These are phyloP conservation scores for Trichophyton equinum DNA, from an alignment of 2,329 filamentous ascomycete genomes.

Conservation along the genomic window DNA sequence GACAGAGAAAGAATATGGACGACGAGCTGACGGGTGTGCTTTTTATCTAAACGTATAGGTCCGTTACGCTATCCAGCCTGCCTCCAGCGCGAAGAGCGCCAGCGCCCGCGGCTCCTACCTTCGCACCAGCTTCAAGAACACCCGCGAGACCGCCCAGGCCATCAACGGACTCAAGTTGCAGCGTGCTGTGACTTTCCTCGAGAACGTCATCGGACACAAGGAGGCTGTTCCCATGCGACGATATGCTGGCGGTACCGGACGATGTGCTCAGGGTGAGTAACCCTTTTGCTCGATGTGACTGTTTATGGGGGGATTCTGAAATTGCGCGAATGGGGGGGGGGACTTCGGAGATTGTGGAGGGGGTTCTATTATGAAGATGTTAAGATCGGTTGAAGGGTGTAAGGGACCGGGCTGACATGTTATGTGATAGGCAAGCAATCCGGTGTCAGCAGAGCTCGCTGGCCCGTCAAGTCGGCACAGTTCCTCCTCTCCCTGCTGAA, in stretches of 20 bases:
- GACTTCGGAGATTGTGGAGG: background rate
- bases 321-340: background rate
- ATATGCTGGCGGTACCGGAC: slow-evolving; percentile 91
- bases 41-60: slow-evolving; percentile 47
- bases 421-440: slow-evolving; percentile 75
- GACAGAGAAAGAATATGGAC: background rate
- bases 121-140: slow-evolving; percentile 99
- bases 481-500: slow-evolving; percentile 94
- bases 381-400: background rate
- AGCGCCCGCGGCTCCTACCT: slow-evolving; percentile 98
- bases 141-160: slow-evolving; percentile 96
- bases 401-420: background rate
- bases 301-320: background rate
- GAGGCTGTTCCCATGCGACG: slow-evolving; percentile 98
- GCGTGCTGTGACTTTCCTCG: slow-evolving; percentile 90
- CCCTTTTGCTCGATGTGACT: background rate
- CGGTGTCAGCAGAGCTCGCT: slow-evolving; percentile 94
- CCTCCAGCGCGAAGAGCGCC: slow-evolving; percentile 82
- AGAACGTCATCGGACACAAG: slow-evolving; percentile 94
- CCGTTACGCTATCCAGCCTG: slow-evolving; percentile 89
- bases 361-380: background rate
- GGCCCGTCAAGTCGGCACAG: slow-evolving; percentile 98
- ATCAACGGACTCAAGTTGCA: slow-evolving; percentile 99
- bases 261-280: slow-evolving; percentile 89
- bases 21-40: background rate